Evolutionary conservation across 1,284 basidiomycete species (phyloP), one percentile per base, ranked within the genome.

Genomic region (Cryptococcus sp.): DNA sequence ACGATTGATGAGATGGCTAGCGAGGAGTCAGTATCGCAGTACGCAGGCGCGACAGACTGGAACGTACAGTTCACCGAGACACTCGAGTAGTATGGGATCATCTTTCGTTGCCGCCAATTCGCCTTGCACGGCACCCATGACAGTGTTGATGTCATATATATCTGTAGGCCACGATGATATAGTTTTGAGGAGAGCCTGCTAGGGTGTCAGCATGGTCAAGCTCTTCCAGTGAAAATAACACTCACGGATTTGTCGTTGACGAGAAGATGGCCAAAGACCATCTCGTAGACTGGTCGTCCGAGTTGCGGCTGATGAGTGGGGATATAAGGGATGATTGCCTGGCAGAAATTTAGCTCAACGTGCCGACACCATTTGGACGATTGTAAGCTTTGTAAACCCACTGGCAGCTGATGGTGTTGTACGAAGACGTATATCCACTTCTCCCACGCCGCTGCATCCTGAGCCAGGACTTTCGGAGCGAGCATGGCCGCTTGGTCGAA

Each of bases 401-500:
- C 91, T 69, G 89, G 86, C 19, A 98, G 80, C 61, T 92, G 86
- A 38, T 86, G 84, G 67, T 88, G 86, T 74, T 94, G 88, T 0
- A 90, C 89, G 72, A 96, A 98, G 10, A 86, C 81, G 71, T 96
- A 95, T 73, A 98, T 90, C 89, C 91, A 96, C 69, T 90, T 86
- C 74, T 98, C 94, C 96, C 96, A 99, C 17, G 85, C 84, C 65
- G 86, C 86, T 5, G 83, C 80, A 68, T 97, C 86, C 39, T 85
- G 84, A 0, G 85, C 88, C 59, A 97, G 88, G 0, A 97, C 91
- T 71, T 90, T 91, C 0, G 91, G 88, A 59, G 88, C 89, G n/a
- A 95, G 80, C 16, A 83, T 80, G 0, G 95, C 95, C 0, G 96
- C 95, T 68, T 90, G 90, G 3, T 78, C 80, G 66, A 86, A 97